Evolutionary conservation across 495 filamentous ascomycete species (phyloP).

Genomic region (Tuber microsphaerosporum): DNA sequence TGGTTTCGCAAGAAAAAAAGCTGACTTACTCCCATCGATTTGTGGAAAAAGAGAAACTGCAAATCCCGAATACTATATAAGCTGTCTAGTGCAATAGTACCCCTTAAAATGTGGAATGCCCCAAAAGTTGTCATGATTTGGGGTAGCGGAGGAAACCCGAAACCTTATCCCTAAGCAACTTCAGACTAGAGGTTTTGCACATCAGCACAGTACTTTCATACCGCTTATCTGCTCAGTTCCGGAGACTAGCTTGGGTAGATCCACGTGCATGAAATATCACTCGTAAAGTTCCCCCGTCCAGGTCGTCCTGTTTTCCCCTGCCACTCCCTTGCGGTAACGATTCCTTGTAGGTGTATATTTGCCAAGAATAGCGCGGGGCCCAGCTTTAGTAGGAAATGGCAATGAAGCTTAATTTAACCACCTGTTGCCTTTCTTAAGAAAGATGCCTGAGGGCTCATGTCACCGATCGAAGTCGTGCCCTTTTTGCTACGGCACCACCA

Average conservation of each 20-base stretch:
- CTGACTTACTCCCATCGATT: too few relatives aligned
- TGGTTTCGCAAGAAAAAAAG: too few relatives aligned
- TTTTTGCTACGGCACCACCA: background rate
- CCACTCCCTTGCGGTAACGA: background rate
- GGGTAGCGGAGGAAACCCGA: background rate
- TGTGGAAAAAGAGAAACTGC: too few relatives aligned
- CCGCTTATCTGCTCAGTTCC: background rate
- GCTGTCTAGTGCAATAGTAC: background rate
- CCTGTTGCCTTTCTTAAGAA: background rate
- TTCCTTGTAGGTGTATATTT: background rate
- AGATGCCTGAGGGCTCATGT: background rate
- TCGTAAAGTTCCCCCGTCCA: background rate
- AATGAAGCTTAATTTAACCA: background rate
- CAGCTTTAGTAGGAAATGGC: background rate
- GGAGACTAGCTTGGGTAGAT: background rate
- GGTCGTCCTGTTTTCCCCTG: background rate
- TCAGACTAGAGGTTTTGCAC: background rate
- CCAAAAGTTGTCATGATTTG: background rate
- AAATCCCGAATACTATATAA: too few relatives aligned
- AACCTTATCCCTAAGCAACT: background rate
- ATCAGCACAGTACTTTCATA: background rate
- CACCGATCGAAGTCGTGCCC: background rate
- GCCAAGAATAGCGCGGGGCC: background rate
- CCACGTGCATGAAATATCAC: background rate
- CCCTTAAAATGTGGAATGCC: background rate